phyloP scores from a whole-genome alignment of 2,329 filamentous ascomycete species.

The Trichoderma koningiopsis region DNA sequence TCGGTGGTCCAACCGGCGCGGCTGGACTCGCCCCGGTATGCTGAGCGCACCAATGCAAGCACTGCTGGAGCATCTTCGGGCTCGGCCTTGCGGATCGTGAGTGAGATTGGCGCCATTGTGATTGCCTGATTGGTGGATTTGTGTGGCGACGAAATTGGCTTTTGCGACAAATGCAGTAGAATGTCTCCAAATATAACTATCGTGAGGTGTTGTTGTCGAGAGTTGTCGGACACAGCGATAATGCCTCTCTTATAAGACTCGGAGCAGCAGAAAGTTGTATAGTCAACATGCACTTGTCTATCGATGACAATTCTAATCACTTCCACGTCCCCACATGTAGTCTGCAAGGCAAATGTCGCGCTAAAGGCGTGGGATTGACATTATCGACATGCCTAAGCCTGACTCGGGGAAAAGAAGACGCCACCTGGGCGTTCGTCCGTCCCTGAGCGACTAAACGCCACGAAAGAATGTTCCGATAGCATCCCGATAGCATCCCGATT shows the following conservation, averaged over 20 bases:
- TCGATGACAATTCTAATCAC: neutral
- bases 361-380: conserved; percentile 19
- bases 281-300: neutral
- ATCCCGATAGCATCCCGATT: too few species aligned
- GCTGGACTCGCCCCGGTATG: conserved; percentile 48
- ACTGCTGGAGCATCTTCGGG: conserved; percentile 38
- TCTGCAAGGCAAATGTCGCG: neutral
- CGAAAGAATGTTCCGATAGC: neutral
- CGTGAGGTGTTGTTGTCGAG: neutral
- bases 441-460: neutral
- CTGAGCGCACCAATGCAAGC: conserved; percentile 45
- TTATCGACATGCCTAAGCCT: conserved; percentile 9
- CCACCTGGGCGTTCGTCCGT: neutral
- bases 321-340: neutral
- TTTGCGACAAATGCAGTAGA: neutral
- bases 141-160: neutral
- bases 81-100: conserved; percentile 42
- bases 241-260: neutral
- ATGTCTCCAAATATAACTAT: neutral
- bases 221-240: neutral
- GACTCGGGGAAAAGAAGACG: conserved; percentile 10
- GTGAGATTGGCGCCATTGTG: conserved; percentile 28
- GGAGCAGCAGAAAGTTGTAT: neutral
- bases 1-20: conserved; percentile 52
- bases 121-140: neutral